Evolutionary conservation across 768 basidiomycete genomes (phyloP), one percentile per base, ranked within the genome.

Genomic region (Tylopilus balloui): DNA sequence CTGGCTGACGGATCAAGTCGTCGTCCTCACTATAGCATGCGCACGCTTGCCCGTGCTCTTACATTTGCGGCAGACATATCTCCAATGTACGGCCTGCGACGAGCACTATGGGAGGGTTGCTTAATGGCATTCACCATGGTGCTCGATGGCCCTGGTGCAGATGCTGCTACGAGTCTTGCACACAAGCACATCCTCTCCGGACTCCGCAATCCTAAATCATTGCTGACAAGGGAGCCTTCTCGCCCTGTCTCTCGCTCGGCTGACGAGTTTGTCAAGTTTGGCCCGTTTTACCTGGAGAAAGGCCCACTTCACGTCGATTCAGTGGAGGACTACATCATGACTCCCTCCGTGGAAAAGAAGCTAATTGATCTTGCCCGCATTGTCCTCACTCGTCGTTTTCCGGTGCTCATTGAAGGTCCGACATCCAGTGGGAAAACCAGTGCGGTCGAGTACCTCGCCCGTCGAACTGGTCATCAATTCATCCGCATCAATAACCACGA

Each of bases 401-500:
- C 96, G 3, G 87, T 99, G 14, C 77, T 99, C 10, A 95, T 99
- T 48, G 95, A 99, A 71, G 96, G 96, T 2, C 96, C 95, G 0
- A 99, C 96, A 0, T 98, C 96, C 1, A 88, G 86, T 48, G 96
- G 96, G 32, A 99, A 99, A 74, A 99, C 96, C 3, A 93, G 91
- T 58, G 90, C 95, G 1, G 83, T 99, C 38, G 94, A 97, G 69
- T 98, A 94, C 66, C 79, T 99, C 24, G 95, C 96, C 6, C 81
- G 81, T 52, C 78, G 88, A 47, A 96, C 93, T 0, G 95, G 96
- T 0, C 96, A 99, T 72, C 83, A 79, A 29, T 98, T 97, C 67
- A 84, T 99, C 25, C 89, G 96, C 34, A 97, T 99, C 76, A 99
- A 99, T 72, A 99, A 99, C 61, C 96, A 99, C 70, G 96, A 99